These are phyloP conservation scores for Globisporangium solare DNA, from an alignment of 352 stramenopile genomes.

Conservation along the genomic window DNA sequence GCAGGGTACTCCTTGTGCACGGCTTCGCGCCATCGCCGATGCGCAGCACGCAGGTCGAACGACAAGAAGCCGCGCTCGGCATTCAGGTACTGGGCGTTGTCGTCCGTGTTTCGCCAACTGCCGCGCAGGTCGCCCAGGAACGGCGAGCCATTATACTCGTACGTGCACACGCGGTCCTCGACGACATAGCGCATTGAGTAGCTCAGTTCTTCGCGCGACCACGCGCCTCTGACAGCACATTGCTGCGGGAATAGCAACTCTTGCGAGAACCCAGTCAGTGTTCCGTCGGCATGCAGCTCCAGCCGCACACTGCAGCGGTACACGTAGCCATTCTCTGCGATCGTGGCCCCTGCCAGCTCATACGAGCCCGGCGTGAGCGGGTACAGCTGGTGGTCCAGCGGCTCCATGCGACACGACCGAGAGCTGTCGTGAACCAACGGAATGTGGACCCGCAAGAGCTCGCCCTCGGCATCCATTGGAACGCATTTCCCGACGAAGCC, in stretches of 20 bases:
- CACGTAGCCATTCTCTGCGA: conserved; percentile 50
- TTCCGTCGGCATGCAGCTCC: conserved; percentile 32
- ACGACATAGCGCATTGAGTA: conserved; percentile 56
- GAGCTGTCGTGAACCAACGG: background rate
- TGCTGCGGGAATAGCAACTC: conserved; percentile 52
- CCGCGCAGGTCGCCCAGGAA: conserved; percentile 34
- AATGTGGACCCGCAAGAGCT: conserved; percentile 1
- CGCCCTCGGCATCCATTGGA: conserved; percentile 6
- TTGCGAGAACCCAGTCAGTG: conserved; percentile 36
- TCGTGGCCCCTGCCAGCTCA: conserved; percentile 45
- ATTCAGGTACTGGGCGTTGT: conserved; percentile 11
- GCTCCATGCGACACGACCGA: conserved; percentile 16
- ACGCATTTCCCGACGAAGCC: conserved; percentile 16
- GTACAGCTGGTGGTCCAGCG: conserved; percentile 22
- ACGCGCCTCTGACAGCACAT: conserved; percentile 40
- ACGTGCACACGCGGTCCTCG: conserved; percentile 42
- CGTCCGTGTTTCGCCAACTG: conserved; percentile 47
- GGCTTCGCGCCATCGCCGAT: conserved; percentile 32
- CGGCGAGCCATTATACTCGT: conserved; percentile 44
- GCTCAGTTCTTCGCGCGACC: conserved; percentile 31
- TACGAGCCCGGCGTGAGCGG: conserved; percentile 53
- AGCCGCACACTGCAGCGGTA: conserved; percentile 48
- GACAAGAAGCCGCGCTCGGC: conserved; percentile 36
- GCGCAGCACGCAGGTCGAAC: conserved; percentile 25
- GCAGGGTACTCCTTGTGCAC: conserved; percentile 38